These are phyloP conservation scores for Domatiomyces catenatus DNA, from an alignment of 2,329 filamentous ascomycete genomes.

Conservation along the genomic window DNA sequence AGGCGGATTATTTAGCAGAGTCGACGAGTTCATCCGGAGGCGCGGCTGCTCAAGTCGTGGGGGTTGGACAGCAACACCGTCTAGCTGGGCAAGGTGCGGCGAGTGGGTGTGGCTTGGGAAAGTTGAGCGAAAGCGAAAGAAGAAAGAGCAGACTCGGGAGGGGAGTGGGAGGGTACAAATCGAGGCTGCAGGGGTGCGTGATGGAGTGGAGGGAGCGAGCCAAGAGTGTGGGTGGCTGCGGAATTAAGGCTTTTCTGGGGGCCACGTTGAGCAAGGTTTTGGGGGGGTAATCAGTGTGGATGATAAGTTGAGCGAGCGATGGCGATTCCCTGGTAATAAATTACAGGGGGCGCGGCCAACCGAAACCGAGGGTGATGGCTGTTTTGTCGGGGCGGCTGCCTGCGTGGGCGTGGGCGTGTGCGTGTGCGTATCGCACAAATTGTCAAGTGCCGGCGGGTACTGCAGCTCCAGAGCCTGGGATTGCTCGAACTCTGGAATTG, in stretches of 20 bases:
- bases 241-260: background rate
- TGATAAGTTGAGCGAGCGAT: background rate
- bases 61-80: constrained; percentile 8
- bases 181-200: background rate
- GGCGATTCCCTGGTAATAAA: background rate
- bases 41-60: constrained; percentile 4
- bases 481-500: too few relatives aligned
- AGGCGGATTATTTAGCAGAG: background rate
- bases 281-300: background rate
- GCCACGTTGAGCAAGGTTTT: background rate
- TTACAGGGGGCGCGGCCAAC: background rate
- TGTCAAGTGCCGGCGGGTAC: too few relatives aligned
- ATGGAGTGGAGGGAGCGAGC: background rate
- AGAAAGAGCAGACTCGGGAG: background rate
- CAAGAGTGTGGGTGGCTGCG: background rate
- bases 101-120: background rate
- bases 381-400: background rate
- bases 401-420: too few relatives aligned
- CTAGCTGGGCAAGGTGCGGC: background rate
- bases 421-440: too few relatives aligned
- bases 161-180: background rate
- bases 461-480: too few relatives aligned
- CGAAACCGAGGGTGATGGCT: background rate
- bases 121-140: constrained; percentile 1
- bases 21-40: background rate